These are phyloP conservation scores for Wickerhamomyces mucosus DNA, from an alignment of 805 yeast species.

Conservation along the genomic window DNA sequence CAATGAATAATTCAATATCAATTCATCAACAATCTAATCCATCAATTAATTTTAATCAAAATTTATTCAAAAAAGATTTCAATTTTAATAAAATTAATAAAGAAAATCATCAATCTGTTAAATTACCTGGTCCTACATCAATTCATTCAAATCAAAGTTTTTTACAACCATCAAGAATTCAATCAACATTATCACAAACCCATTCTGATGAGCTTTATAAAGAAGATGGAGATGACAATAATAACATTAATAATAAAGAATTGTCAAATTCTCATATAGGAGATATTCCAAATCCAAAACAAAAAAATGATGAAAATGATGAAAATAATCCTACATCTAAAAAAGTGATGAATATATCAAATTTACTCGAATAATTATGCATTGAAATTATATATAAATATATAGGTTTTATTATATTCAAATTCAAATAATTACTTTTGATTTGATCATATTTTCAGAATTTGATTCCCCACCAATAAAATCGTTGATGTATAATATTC, in stretches of 20 bases:
- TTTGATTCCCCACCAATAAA: slow-evolving; percentile 75
- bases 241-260: background rate
- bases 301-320: background rate
- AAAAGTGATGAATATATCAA: slow-evolving; percentile 16
- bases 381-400: too few relatives aligned
- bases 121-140: slow-evolving; percentile 12
- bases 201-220: background rate
- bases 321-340: slow-evolving; percentile 4
- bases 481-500: slow-evolving; percentile 69
- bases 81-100: slow-evolving; percentile 4
- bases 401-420: too few relatives aligned
- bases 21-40: background rate
- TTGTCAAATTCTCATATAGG: background rate
- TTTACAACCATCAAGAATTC: slow-evolving; percentile 1
- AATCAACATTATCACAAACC: slow-evolving; percentile 1
- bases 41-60: background rate
- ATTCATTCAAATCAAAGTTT: slow-evolving; percentile 9
- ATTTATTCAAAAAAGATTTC: slow-evolving; percentile 11
- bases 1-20: slow-evolving; percentile 12
- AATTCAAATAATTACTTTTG: background rate
- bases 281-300: background rate
- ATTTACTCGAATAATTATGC: slow-evolving; percentile 11
- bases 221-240: background rate
- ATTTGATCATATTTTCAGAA: background rate
- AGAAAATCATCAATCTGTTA: slow-evolving; percentile 3